phyloP scores from a whole-genome alignment of 768 basidiomycete species.

The Cyclocybe aegerita region DNA sequence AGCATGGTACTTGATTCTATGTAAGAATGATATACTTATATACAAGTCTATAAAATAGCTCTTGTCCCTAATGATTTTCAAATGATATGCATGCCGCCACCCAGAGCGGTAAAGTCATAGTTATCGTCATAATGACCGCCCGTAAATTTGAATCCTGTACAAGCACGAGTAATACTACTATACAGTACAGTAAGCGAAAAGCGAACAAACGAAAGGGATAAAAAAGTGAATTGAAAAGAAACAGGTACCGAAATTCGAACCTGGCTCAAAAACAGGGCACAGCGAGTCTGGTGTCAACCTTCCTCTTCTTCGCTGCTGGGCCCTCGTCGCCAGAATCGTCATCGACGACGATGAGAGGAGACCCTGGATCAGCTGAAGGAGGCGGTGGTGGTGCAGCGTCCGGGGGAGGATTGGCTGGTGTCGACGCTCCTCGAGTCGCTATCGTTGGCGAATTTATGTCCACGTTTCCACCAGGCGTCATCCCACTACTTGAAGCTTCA shows the following conservation, averaged over 20 bases:
- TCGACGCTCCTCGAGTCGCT: neutral
- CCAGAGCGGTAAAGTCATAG: no score
- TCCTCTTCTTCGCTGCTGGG: conserved; percentile 58
- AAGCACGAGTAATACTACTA: conserved; percentile 11
- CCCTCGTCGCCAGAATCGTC: conserved; percentile 61
- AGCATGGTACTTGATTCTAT: no score
- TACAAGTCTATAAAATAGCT: no score
- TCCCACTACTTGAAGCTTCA: neutral
- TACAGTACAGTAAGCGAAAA: conserved; percentile 13
- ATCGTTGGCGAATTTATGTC: conserved; percentile 7
- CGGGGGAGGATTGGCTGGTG: neutral
- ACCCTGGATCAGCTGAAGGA: conserved; percentile 37
- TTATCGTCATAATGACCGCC: neutral
- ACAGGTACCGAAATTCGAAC: conserved; percentile 2
- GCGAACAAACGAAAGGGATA: neutral
- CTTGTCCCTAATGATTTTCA: no score
- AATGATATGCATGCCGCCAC: no score
- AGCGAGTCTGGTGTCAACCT: conserved; percentile 32
- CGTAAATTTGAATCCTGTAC: neutral
- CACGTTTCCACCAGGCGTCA: conserved; percentile 1
- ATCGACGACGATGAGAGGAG: conserved; percentile 63
- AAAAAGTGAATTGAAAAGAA: conserved; percentile 4
- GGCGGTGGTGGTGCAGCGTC: conserved; percentile 20
- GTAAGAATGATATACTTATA: no score
- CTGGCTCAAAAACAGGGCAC: conserved; percentile 12